Percentiles rank a stretch among this genome's conserved stretches.
Conservation (phyloP, 768 basidiomycete genomes). For the Pleurotus tuoliensis region DNA sequence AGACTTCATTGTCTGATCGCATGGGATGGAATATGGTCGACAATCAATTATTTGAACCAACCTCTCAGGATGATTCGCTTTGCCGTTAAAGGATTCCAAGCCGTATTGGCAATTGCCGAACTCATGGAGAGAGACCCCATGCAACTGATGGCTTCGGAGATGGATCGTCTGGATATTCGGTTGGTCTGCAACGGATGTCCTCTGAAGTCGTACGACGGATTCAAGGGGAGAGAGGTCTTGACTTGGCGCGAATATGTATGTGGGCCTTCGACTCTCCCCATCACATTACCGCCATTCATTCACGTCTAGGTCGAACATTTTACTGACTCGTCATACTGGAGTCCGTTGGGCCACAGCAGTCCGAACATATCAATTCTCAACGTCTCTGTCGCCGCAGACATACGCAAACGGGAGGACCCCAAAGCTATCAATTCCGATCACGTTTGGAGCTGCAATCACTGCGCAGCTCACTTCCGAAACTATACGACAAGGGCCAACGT, state of each 20-base stretch:
- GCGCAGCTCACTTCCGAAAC: not conserved
- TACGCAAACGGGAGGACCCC: not conserved
- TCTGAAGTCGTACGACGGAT: not conserved
- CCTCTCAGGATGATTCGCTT: not conserved
- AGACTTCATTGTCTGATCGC: conserved; percentile 4
- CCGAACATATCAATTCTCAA: conserved; percentile 4
- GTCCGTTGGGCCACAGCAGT: not conserved
- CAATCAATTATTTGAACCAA: conserved; percentile 2
- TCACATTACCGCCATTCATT: not conserved
- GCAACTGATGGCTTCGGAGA: not conserved
- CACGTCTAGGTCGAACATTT: not conserved
- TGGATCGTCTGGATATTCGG: conserved; percentile 1
- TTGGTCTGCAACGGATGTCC: conserved; percentile 3
- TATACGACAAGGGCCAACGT: not conserved
- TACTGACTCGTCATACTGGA: conserved; percentile 2
- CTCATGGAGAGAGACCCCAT: conserved; percentile 2
- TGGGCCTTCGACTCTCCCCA: not conserved
- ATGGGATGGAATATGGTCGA: conserved; percentile 6
- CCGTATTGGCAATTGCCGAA: conserved; percentile 1
- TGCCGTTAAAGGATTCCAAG: not conserved
- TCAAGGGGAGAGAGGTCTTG: not conserved
- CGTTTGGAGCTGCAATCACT: conserved; percentile 2
- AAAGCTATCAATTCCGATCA: not conserved
- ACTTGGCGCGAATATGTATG: conserved; percentile 8
- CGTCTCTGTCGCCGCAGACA: not conserved